Evolutionary conservation across 139 green algal species (phyloP), one percentile per base, ranked within the genome.

Genomic region (Coelastrella sp.): DNA sequence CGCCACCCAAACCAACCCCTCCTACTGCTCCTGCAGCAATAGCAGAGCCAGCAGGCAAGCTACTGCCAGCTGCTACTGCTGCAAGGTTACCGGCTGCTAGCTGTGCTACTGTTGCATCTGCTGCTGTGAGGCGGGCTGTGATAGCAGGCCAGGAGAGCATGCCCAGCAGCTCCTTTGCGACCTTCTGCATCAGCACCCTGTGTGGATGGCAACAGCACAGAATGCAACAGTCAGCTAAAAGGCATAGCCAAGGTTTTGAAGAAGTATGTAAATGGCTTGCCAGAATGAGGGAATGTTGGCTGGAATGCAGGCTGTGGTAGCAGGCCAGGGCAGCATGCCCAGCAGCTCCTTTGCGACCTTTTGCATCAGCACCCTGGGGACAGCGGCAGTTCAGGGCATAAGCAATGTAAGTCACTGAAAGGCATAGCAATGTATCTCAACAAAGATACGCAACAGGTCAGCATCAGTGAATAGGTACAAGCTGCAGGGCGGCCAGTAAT

Each of bases 101-200:
- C 71, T 20, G 80, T 23, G 14, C 60, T 58, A 68, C 79, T 61
- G 78, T 71, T n/a, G 68, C 85, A 56, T 77, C 83, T 58, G 91
- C 88, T 60, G 90, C 93, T 90, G 88, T 81, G 71, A 94, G 59
- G 17, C 91, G 65, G 8, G 89, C 90, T 64, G 77, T 11, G 14
- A 92, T 47, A 3, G 60, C 59, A 7, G 86, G 87, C 80, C 83
- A 80, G 23, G 65, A 6, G 75, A 93, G 66, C 92, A 96, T 95
- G 65, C 74, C 73, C 58, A 97, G 77, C 81, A 96, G 92, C 91
- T 97, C 95, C 94, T 97, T 97, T 16, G 95, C 92, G 32, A 95
- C 95, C 92, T 98, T 97, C 78, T 97, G 95, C 94, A 97, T 97
- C 3, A 97, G 90, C 65, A 97, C 95, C 2, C 93, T 94, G 85